Percentiles rank a stretch among this genome's conserved stretches.
Evolutionary conservation across 441 rosid species (phyloP).

Genomic region (Adansonia gregorii): DNA sequence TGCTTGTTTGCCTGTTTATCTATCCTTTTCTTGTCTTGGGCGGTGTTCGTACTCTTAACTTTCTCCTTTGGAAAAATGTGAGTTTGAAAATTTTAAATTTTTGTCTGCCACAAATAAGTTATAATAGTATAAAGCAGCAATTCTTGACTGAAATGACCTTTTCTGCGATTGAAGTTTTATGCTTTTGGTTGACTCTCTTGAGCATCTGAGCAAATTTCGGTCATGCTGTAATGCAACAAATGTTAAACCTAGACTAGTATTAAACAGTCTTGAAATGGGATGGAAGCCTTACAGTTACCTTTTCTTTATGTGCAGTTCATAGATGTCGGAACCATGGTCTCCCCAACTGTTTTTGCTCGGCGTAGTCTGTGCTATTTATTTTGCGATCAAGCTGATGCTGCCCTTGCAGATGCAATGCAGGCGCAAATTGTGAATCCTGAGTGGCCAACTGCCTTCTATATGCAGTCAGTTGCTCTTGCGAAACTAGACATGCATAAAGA

Average conservation of each 20-base stretch:
- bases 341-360: constrained; percentile 79
- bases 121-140: not conserved
- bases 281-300: not conserved
- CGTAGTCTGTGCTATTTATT: constrained; percentile 76
- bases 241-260: not conserved
- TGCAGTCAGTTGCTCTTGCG: constrained; percentile 87
- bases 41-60: not conserved
- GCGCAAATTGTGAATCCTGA: constrained; percentile 67
- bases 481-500: constrained; percentile 80
- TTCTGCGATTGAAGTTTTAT: not conserved
- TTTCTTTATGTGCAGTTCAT: constrained; percentile 53
- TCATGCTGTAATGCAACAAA: not conserved
- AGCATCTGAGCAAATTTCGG: not conserved
- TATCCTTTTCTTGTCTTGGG: not conserved
- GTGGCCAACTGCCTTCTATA: constrained; percentile 84
- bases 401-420: constrained; percentile 80
- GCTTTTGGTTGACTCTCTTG: not conserved
- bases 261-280: not conserved
- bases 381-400: constrained; percentile 64
- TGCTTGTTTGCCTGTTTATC: not conserved
- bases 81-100: not conserved
- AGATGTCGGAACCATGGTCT: constrained; percentile 54
- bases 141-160: not conserved
- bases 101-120: not conserved
- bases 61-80: not conserved